Evolutionary conservation across 257 asterid species (phyloP).

Genomic region (Linderniella brevidens): DNA sequence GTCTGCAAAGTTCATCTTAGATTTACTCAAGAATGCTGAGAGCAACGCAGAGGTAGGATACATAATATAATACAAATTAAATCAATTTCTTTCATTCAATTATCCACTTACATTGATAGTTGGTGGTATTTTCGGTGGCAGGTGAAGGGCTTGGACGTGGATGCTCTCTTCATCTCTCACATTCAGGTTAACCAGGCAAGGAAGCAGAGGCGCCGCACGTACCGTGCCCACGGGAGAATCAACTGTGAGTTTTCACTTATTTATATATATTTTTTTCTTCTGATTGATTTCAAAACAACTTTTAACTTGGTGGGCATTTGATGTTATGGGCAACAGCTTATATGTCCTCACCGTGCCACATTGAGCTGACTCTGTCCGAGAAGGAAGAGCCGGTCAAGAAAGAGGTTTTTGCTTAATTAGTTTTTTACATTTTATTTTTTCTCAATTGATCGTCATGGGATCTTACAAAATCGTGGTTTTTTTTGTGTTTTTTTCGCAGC

Average conservation of each 20-base stretch:
- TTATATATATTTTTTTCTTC: not conserved
- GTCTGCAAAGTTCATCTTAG: conserved; percentile 51
- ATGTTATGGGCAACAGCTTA: conserved; percentile 28
- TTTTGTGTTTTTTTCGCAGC: conserved; percentile 17
- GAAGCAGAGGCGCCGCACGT: conserved; percentile 79
- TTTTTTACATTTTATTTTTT: too few relatives aligned
- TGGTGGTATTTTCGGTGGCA: conserved; percentile 7
- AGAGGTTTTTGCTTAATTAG: too few relatives aligned
- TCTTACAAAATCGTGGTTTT: not conserved
- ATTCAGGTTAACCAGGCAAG: conserved; percentile 84
- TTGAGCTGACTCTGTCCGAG: conserved; percentile 52
- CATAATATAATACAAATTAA: too few relatives aligned
- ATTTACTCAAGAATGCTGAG: conserved; percentile 60
- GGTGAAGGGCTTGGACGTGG: conserved; percentile 93
- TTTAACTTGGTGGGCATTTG: too few relatives aligned
- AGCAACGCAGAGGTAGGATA: conserved; percentile 52
- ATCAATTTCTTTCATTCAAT: not conserved
- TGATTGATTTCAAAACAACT: not conserved
- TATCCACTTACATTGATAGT: not conserved
- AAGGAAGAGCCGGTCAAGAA: conserved; percentile 70
- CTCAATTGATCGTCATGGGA: too few relatives aligned
- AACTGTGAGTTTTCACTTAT: conserved; percentile 24
- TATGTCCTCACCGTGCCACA: conserved; percentile 89
- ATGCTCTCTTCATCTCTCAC: conserved; percentile 76
- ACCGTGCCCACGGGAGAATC: conserved; percentile 76